Conservation (phyloP, 768 basidiomycete genomes). For the Tulasnella sp. region DNA sequence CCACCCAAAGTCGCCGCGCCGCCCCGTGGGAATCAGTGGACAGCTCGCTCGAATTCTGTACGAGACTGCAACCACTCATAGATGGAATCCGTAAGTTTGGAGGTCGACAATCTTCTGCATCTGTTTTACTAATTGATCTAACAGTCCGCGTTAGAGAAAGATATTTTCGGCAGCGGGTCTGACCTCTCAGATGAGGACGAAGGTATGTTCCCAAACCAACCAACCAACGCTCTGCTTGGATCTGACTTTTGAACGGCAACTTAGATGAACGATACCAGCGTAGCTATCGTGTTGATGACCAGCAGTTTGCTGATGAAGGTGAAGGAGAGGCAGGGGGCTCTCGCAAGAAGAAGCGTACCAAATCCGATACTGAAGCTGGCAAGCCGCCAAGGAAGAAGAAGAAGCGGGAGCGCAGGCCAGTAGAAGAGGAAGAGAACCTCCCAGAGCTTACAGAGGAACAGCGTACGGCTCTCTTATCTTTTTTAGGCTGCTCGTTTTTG, state of each 20-base stretch:
- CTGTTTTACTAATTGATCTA: neutral
- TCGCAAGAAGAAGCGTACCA: constrained; percentile 38
- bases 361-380: constrained; percentile 42
- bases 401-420: constrained; percentile 44
- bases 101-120: neutral
- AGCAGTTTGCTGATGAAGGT: constrained; percentile 42
- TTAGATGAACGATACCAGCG: constrained; percentile 47
- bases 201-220: constrained; percentile 33
- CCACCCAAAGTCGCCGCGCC: constrained; percentile 22
- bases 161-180: constrained; percentile 83
- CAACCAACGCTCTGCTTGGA: constrained; percentile 29
- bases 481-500: neutral
- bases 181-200: constrained; percentile 81
- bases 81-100: neutral
- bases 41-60: constrained; percentile 18
- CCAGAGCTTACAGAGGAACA: constrained; percentile 47
- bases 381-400: constrained; percentile 40
- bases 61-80: neutral
- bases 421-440: constrained; percentile 50
- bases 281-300: constrained; percentile 40
- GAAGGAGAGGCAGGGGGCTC: constrained; percentile 28
- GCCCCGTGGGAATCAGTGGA: neutral
- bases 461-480: constrained; percentile 37
- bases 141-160: constrained; percentile 52
- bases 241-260: constrained; percentile 45